Percentiles rank a stretch among this genome's conserved stretches.
Conservation (phyloP, 2,329 filamentous ascomycete genomes). For the Tolypocladium inflatum region DNA sequence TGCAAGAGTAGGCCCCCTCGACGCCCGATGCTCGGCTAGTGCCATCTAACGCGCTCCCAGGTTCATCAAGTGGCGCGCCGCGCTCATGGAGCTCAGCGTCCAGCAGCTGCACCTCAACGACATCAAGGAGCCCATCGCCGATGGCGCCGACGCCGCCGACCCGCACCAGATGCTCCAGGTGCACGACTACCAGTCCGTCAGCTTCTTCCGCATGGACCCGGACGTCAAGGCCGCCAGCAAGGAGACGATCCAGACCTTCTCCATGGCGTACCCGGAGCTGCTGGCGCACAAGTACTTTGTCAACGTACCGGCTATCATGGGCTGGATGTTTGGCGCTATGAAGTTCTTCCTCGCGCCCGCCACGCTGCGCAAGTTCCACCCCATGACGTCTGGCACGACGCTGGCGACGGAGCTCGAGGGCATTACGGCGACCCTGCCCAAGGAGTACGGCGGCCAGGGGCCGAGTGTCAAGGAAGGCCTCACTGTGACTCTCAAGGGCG, state of each 20-base stretch:
- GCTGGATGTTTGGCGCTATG: slow-evolving; percentile 70
- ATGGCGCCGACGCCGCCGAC: slow-evolving; percentile 62
- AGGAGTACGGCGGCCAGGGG: slow-evolving; percentile 70
- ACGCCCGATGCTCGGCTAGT: not conserved
- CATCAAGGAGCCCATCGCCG: slow-evolving; percentile 62
- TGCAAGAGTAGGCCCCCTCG: slow-evolving; percentile 55
- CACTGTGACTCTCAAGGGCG: slow-evolving; percentile 18
- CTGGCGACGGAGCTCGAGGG: slow-evolving; percentile 51
- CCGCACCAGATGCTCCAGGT: slow-evolving; percentile 88
- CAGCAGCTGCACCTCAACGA: slow-evolving; percentile 60
- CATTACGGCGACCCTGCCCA: slow-evolving; percentile 58
- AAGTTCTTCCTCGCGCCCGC: slow-evolving; percentile 66
- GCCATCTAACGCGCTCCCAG: slow-evolving; percentile 30
- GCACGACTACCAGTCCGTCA: slow-evolving; percentile 85
- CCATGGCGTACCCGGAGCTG: slow-evolving; percentile 79
- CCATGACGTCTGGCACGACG: slow-evolving; percentile 62
- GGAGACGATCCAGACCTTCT: slow-evolving; percentile 74
- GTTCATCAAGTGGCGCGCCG: slow-evolving; percentile 83
- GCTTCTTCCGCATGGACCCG: slow-evolving; percentile 75
- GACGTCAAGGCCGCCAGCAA: slow-evolving; percentile 66
- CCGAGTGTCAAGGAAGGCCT: slow-evolving; percentile 27
- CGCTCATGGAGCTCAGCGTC: slow-evolving; percentile 81
- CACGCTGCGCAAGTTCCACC: slow-evolving; percentile 72
- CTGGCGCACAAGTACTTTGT: slow-evolving; percentile 85
- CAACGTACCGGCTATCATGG: slow-evolving; percentile 87